phyloP scores from a whole-genome alignment of 192 early-diverging fungal species.

The Backusella liffmaniae region DNA sequence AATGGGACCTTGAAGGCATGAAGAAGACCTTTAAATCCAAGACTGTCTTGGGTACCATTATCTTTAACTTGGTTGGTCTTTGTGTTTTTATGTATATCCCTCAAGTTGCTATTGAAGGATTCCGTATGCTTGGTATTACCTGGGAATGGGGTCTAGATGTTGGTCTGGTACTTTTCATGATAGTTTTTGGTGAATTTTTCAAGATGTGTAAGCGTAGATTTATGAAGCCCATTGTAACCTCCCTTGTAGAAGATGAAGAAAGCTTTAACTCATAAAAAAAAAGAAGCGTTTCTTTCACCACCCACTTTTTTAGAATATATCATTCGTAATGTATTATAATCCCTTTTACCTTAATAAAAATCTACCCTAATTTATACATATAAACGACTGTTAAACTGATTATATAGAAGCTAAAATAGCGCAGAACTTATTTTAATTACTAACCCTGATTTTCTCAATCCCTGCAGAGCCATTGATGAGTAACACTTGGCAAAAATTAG shows the following conservation, averaged over 20 bases:
- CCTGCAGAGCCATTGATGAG: background rate
- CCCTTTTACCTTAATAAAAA: background rate
- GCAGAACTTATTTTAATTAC: background rate
- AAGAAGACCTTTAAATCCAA: slow-evolving; percentile 44
- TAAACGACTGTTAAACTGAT: background rate
- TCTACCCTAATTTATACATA: background rate
- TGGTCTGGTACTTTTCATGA: slow-evolving; percentile 54
- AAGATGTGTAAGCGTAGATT: slow-evolving; percentile 43
- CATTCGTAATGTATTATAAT: background rate
- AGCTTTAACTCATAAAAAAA: background rate
- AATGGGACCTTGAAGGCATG: slow-evolving; percentile 52
- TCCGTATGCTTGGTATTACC: slow-evolving; percentile 55
- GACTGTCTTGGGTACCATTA: slow-evolving; percentile 44
- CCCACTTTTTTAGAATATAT: background rate
- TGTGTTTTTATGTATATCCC: slow-evolving; percentile 68
- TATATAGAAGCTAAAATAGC: background rate
- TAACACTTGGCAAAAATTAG: background rate
- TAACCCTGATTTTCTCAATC: background rate
- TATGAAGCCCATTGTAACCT: slow-evolving; percentile 19
- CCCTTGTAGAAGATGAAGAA: slow-evolving; percentile 7
- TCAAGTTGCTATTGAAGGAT: slow-evolving; percentile 53
- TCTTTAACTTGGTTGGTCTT: slow-evolving; percentile 49
- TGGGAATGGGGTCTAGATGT: slow-evolving; percentile 76
- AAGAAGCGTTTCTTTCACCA: background rate
- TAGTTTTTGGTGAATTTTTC: slow-evolving; percentile 61